Evolutionary conservation across 345 rosid species (phyloP), one percentile per base, ranked within the genome.

Genomic region (Gossypium arboreum): DNA sequence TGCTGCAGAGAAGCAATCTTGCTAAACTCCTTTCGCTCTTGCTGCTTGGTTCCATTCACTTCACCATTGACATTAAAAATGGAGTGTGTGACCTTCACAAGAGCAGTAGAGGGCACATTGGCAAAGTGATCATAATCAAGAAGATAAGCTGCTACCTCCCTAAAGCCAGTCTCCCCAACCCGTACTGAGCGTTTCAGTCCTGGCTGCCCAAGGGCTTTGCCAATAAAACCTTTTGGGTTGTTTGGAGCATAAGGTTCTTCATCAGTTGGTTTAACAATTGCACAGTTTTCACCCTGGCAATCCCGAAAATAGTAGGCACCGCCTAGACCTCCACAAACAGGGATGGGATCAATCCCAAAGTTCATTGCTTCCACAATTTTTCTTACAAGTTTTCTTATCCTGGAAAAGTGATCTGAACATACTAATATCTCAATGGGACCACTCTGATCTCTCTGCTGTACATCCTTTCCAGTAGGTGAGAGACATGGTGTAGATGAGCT

Each of bases 241-340:
- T 91, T 88, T 55, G 97, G 97, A 12, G 97, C 97, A 85, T 89
- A 89, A 54, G 96, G 93, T 59, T 91, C 95, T 78, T 91, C 96
- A 75, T 91, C 93, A 8, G 92, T 87, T 64, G 92, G 93, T 81
- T 91, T 89, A 45, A 91, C 90, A 64, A 86, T 88, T 2, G 89
- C 96, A 77, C 87, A 84, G 76, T 83, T 86, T 67, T 85, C 82
- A 68, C 97, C 91, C 50, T 76, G 78, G 47, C 81, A 82, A 60
- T 89, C 79, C 76, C 88, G 84, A 73, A 91, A 89, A 64, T 87
- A 91, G 77, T 91, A 91, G 2, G 96, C 96, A 62, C 96, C 96
- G 56, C 96, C 96, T n/a, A 91, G 90, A 66, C 96, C 96, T 47
- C 93, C 73, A 7, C 69, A 83, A 18, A 86, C 89, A 41, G 83